Conservation (phyloP, 352 stramenopile species). For the Phytopythium litorale region DNA sequence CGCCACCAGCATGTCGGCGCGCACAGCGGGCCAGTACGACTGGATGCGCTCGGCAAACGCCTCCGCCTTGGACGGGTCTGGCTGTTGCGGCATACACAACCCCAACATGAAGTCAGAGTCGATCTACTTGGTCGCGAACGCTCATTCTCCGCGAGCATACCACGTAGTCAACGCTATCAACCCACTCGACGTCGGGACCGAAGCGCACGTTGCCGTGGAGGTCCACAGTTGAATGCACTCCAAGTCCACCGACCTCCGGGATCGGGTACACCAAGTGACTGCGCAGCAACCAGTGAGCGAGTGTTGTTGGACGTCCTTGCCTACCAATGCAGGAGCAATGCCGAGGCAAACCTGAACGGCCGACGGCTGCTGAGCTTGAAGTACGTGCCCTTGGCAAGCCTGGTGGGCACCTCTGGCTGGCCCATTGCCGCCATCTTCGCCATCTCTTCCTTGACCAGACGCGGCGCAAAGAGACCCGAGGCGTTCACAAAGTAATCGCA, state of each 20-base stretch:
- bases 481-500: conserved; percentile 93
- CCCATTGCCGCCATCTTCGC: background rate
- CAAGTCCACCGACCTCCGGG: conserved; percentile 92
- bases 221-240: conserved; percentile 96
- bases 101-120: background rate
- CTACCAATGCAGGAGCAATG: background rate
- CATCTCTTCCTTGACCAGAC: conserved; percentile 32
- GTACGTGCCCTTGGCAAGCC: conserved; percentile 96
- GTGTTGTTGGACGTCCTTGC: background rate
- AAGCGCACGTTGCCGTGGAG: conserved; percentile 92
- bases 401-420: conserved; percentile 36
- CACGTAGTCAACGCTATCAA: conserved; percentile 85
- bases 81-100: conserved; percentile 14
- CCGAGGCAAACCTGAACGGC: conserved; percentile 49
- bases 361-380: conserved; percentile 77
- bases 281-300: background rate
- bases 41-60: conserved; percentile 69
- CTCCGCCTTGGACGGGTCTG: conserved; percentile 51
- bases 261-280: conserved; percentile 95
- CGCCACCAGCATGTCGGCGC: conserved; percentile 67
- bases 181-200: conserved; percentile 96
- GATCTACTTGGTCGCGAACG: background rate
- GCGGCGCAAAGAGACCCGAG: conserved; percentile 80
- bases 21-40: conserved; percentile 92
- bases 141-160: conserved; percentile 18